Conservation (phyloP, 2,329 filamentous ascomycete genomes). For the Cercospora sesami region DNA sequence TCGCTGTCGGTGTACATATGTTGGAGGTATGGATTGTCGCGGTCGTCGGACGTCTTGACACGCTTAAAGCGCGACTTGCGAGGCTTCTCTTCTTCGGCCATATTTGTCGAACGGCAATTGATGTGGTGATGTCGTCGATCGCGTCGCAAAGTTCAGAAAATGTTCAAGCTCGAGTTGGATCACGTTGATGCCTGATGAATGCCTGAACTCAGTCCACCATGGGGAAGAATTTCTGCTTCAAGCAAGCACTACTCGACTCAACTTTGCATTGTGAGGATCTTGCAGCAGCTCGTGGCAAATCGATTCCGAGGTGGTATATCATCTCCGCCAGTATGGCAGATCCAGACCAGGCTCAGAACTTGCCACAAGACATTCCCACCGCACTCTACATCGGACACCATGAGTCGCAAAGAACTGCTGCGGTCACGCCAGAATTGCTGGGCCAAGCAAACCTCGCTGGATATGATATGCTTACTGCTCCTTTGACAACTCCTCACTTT, state of each 20-base stretch:
- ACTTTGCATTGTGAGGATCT: background rate
- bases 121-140: constrained; percentile 7
- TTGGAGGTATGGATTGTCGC: constrained; percentile 83
- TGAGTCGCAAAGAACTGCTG: constrained; percentile 57
- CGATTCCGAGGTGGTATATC: background rate
- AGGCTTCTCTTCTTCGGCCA: constrained; percentile 45
- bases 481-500: constrained; percentile 74
- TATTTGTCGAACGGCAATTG: constrained; percentile 33
- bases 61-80: constrained; percentile 42
- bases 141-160: constrained; percentile 5
- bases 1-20: constrained; percentile 67
- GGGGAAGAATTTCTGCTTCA: constrained; percentile 7
- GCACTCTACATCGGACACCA: constrained; percentile 73
- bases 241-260: background rate
- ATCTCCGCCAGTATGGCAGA: constrained; percentile 12
- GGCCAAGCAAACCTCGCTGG: constrained; percentile 61
- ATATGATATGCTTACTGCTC: constrained; percentile 75
- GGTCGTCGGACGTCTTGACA: constrained; percentile 59
- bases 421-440: constrained; percentile 58
- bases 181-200: background rate
- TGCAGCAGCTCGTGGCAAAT: background rate
- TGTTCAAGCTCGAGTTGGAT: background rate
- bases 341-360: background rate
- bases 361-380: constrained; percentile 42
- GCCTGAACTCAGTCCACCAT: background rate